phyloP scores from a whole-genome alignment of 1,139 yeast genomes.

The Torulaspora globosa region DNA sequence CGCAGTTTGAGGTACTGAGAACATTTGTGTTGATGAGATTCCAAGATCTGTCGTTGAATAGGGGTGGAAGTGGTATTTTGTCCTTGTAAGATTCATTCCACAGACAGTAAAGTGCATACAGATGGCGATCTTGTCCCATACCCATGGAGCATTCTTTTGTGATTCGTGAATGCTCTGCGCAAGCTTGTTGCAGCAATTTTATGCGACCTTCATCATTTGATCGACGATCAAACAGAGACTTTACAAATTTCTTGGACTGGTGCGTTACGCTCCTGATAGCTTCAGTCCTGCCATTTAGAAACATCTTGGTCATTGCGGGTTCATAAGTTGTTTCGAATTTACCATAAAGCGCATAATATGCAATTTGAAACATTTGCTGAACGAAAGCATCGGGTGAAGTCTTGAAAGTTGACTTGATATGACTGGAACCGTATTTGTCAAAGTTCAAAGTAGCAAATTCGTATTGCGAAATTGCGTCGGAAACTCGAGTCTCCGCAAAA shows the following conservation, averaged over 20 bases:
- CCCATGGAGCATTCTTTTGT: slow-evolving; percentile 72
- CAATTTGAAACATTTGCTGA: slow-evolving; percentile 92
- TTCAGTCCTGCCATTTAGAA: slow-evolving; percentile 87
- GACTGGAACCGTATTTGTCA: slow-evolving; percentile 67
- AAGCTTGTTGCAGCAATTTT: slow-evolving; percentile 59
- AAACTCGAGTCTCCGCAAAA: slow-evolving; percentile 85
- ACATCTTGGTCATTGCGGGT: slow-evolving; percentile 91
- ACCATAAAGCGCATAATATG: slow-evolving; percentile 87
- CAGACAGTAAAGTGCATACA: slow-evolving; percentile 80
- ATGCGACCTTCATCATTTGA: slow-evolving; percentile 60
- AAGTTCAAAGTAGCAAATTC: slow-evolving; percentile 82
- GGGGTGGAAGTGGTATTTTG: slow-evolving; percentile 47
- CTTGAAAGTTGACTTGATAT: slow-evolving; percentile 71
- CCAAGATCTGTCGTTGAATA: slow-evolving; percentile 81
- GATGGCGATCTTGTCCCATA: slow-evolving; percentile 84
- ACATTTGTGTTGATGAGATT: slow-evolving; percentile 61
- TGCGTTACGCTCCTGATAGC: slow-evolving; percentile 81
- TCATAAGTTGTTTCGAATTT: slow-evolving; percentile 91
- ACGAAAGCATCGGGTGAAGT: slow-evolving; percentile 92
- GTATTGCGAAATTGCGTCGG: slow-evolving; percentile 84
- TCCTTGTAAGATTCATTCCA: slow-evolving; percentile 72
- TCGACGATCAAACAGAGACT: slow-evolving; percentile 73
- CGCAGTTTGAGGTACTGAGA: slow-evolving; percentile 66
- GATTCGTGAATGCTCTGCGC: slow-evolving; percentile 61
- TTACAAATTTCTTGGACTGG: slow-evolving; percentile 76